phyloP scores from a whole-genome alignment of 78 protist species.

The slime mould (Dictyostelium discoideum) region dicty_2.7 NC_007089.4:3013501-3014000 shows the following conservation, averaged over 20 bases:
- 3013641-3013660: slow-evolving; percentile 24
- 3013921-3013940: background rate
- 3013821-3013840: slow-evolving; percentile 6
- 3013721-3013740: background rate
- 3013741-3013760: background rate
- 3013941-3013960: slow-evolving; percentile 54
- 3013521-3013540: background rate
- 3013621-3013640: background rate
- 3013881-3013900: slow-evolving; percentile 14
- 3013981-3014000: slow-evolving; percentile 39
- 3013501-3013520: slow-evolving; percentile 60
- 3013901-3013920: background rate
- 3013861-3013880: background rate
- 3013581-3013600: background rate
- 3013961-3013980: background rate
- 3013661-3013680: slow-evolving; percentile 64
- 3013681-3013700: slow-evolving; percentile 44
- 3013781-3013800: slow-evolving; percentile 10
- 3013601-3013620: background rate
- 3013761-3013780: background rate
- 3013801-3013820: slow-evolving; percentile 8
- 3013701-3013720: slow-evolving; percentile 9
- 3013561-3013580: background rate
- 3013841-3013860: slow-evolving; percentile 1
- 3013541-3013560: background rate